These are phyloP conservation scores for Polytrichum formosum DNA, from an alignment of 225 moss, liverwort and hornwort species.

Conservation along the genomic window DNA sequence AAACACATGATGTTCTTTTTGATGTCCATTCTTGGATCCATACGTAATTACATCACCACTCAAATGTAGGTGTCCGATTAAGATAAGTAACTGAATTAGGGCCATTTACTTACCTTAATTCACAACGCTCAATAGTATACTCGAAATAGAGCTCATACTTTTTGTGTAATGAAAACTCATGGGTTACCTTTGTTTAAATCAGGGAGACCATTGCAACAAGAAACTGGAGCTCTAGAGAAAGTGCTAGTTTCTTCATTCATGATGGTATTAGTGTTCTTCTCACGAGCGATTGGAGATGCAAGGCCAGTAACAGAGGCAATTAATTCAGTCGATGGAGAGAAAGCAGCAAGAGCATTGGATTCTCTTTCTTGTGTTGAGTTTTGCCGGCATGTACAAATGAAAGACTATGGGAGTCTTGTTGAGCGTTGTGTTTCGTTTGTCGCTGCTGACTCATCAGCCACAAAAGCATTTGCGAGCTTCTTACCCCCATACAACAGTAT, in stretches of 20 bases:
- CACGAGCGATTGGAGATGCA: constrained; percentile 42
- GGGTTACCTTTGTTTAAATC: constrained; percentile 17
- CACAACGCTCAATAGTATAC: too few relatives aligned
- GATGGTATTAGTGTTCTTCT: constrained; percentile 76
- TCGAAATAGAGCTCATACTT: too few relatives aligned
- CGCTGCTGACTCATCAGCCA: constrained; percentile 49
- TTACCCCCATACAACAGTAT: constrained; percentile 65
- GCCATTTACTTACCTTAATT: too few relatives aligned
- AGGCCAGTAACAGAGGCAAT: constrained; percentile 21
- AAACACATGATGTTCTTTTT: too few relatives aligned
- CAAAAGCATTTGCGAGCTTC: constrained; percentile 52
- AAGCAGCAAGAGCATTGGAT: constrained; percentile 72
- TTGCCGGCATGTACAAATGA: constrained; percentile 70
- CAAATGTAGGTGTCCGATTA: too few relatives aligned
- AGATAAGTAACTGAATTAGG: too few relatives aligned
- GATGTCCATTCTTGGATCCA: too few relatives aligned
- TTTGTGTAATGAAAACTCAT: not conserved
- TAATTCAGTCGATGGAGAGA: constrained; percentile 37
- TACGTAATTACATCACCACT: too few relatives aligned
- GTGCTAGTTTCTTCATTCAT: constrained; percentile 71
- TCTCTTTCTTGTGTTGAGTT: constrained; percentile 83
- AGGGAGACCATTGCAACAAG: constrained; percentile 31
- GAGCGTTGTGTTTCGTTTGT: constrained; percentile 63
- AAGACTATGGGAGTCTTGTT: constrained; percentile 71
- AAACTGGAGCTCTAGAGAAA: constrained; percentile 60